These are phyloP conservation scores for Citrullus amarus DNA, from an alignment of 306 rosid species.

Conservation along the genomic window DNA sequence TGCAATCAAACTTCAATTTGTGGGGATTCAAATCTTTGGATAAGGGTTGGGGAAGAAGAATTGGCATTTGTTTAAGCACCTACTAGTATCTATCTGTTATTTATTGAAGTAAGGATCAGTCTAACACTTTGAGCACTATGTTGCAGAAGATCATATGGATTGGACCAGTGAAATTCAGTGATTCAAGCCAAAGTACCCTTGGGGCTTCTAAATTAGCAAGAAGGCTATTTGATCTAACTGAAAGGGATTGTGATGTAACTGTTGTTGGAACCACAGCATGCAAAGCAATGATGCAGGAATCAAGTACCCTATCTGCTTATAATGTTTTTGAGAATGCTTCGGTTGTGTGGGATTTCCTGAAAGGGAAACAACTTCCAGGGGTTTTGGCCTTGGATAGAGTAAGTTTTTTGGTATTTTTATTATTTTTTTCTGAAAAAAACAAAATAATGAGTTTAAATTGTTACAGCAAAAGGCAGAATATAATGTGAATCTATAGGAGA, in stretches of 20 bases:
- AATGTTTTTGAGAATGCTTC: constrained; percentile 59
- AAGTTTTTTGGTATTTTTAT: constrained; percentile 9
- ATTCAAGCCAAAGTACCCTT: constrained; percentile 19
- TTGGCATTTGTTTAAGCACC: background rate
- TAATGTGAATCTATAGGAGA: background rate
- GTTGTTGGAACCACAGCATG: constrained; percentile 55
- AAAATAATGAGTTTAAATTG: constrained; percentile 1
- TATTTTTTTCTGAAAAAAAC: background rate
- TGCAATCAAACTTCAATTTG: background rate
- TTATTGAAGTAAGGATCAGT: background rate
- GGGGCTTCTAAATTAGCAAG: constrained; percentile 58
- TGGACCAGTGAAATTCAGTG: constrained; percentile 60
- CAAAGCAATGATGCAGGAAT: constrained; percentile 39
- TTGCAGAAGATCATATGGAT: constrained; percentile 71
- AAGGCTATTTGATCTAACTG: constrained; percentile 41
- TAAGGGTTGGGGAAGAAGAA: background rate
- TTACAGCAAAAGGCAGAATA: background rate
- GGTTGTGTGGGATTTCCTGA: constrained; percentile 81
- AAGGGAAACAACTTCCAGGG: constrained; percentile 85
- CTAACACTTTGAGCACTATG: constrained; percentile 2
- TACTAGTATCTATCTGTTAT: background rate
- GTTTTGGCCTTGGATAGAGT: constrained; percentile 70
- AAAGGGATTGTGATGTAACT: constrained; percentile 41
- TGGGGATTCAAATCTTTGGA: background rate
- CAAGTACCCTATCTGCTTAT: constrained; percentile 26